A percentile compares a stretch with the other conserved stretches of the same genome.
Evolutionary conservation across 1,139 yeast species (phyloP).

Genomic region (Diutina mesorugosa): DNA sequence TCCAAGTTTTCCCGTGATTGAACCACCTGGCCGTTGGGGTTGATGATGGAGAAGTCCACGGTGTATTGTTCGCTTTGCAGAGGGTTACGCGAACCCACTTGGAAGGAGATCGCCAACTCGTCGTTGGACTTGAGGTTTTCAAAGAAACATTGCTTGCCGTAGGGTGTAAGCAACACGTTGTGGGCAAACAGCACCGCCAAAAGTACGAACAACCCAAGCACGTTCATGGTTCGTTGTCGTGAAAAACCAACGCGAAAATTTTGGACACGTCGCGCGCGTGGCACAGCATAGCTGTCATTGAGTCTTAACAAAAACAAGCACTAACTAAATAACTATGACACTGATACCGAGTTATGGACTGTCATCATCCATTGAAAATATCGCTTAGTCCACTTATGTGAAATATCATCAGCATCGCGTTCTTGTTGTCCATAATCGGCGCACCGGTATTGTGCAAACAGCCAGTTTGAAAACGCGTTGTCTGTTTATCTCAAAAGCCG

Average conservation of each 20-base stretch:
- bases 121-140: conserved; percentile 76
- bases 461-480: too few species aligned
- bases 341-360: too few species aligned
- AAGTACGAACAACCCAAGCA: conserved; percentile 6
- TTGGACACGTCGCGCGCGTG: not conserved
- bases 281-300: not conserved
- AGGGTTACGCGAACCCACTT: conserved; percentile 86
- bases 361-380: too few species aligned
- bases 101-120: conserved; percentile 80
- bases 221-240: not conserved
- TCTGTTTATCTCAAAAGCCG: too few species aligned
- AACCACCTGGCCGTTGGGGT: conserved; percentile 47
- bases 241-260: not conserved
- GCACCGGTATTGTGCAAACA: too few species aligned
- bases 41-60: conserved; percentile 59
- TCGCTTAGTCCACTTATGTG: too few species aligned
- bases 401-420: too few species aligned
- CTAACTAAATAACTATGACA: too few species aligned
- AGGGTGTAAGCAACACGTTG: conserved; percentile 72
- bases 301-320: too few species aligned
- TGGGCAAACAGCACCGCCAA: conserved; percentile 38
- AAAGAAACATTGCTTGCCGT: conserved; percentile 80
- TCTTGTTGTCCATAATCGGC: too few species aligned
- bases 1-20: conserved; percentile 43
- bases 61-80: conserved; percentile 62